Conservation (phyloP, 805 yeast genomes). For the Cyberlindnera suaveolens region DNA sequence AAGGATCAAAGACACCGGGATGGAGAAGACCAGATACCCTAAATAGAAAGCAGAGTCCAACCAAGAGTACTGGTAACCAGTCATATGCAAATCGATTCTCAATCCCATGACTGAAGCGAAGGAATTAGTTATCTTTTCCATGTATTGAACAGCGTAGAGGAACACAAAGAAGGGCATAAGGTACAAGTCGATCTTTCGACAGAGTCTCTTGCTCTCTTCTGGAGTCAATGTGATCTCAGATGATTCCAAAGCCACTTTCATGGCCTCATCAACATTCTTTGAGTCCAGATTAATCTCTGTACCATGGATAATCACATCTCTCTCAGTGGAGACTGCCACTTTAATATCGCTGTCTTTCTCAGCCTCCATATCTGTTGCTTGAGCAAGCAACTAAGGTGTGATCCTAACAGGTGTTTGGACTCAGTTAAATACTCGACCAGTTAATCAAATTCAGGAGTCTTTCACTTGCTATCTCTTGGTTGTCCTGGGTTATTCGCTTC, state of each 20-base stretch:
- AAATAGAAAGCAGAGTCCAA: slow-evolving; percentile 55
- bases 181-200: slow-evolving; percentile 45
- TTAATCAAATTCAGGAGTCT: too few relatives aligned
- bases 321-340: too few relatives aligned
- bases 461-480: too few relatives aligned
- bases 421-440: too few relatives aligned
- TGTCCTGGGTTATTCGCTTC: too few relatives aligned
- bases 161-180: slow-evolving; percentile 45
- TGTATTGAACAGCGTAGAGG: slow-evolving; percentile 45
- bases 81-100: slow-evolving; percentile 38
- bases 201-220: slow-evolving; percentile 29
- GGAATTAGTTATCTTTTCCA: slow-evolving; percentile 49
- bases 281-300: too few relatives aligned
- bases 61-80: slow-evolving; percentile 43
- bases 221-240: slow-evolving; percentile 25
- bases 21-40: slow-evolving; percentile 56
- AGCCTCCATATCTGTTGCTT: too few relatives aligned
- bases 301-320: too few relatives aligned
- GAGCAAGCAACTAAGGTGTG: too few relatives aligned
- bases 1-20: slow-evolving; percentile 38
- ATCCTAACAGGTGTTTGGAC: too few relatives aligned
- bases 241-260: slow-evolving; percentile 31
- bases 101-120: slow-evolving; percentile 50
- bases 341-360: too few relatives aligned
- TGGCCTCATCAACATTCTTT: slow-evolving; percentile 36